Base-by-base conservation (phyloP, 345 rosid genomes). In the Eutrema japonicum region DNA sequence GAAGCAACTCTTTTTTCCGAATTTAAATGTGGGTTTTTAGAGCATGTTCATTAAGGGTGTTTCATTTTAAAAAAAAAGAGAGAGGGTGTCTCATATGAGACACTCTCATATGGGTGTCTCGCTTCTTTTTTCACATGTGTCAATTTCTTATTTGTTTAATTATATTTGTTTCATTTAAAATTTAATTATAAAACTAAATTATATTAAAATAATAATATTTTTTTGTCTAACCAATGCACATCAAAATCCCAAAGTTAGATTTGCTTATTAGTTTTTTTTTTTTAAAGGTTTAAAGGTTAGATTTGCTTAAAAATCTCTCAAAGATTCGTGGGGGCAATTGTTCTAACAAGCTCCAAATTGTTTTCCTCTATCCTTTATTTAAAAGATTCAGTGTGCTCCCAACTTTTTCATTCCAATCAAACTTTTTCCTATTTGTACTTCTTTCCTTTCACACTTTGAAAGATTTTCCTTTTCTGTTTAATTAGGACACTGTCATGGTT, bases 351-450 rank as follows among this genome's bases (percentile, higher is more conserved):
- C 41, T 52, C 50, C 64, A 68, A 75, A 42, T 26, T 36, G 26
- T 59, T 67, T 43, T 51, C 41, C 38, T 58, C 14, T 42, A 42
- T 52, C 57, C 69, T 75, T 75, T 75, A 60, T 52, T 22, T 22
- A 61, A 59, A 75, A 67, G 54, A 67, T 67, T 75, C 36, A 51
- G 48, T 69, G 73, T 75, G 79, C 66, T 29, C 52, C 74, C 74
- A 45, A 68, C 64, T 68, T 75, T 75, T 75, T 43, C 35, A 60
- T 59, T 59, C 37, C 64, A 52, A 68, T 75, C 79, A 68, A 42
- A 26, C 27, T 33, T 16, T 75, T 51, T 42, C 63, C 41, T 51
- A 5, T 74, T 63, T 57, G 55, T 59, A 52, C 69, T 52, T 60
- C 55, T 65, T 65, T 50, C 69, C 52, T 75, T 68, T 68, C 74